Conservation (phyloP, 106 monocot genomes). For the Platanthera guangdongensis region DNA sequence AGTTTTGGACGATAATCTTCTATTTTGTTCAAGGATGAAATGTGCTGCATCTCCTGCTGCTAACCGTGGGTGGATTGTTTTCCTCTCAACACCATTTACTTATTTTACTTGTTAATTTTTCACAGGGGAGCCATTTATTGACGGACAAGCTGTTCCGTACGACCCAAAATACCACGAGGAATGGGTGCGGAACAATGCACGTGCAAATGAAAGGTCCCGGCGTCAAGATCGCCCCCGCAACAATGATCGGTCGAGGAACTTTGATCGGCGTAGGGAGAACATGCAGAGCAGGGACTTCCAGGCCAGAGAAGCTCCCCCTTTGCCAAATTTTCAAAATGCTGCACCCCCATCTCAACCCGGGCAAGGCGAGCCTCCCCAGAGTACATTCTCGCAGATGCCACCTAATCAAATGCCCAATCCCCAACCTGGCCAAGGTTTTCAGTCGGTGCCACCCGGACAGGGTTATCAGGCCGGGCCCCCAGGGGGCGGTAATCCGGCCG, state of each 20-base stretch:
- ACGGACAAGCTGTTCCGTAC: conserved; percentile 90
- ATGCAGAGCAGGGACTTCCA: conserved; percentile 50
- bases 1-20: no score
- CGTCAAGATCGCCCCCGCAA: conserved; percentile 90
- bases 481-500: conserved; percentile 11
- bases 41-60: no score
- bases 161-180: conserved; percentile 85
- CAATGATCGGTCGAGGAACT: conserved; percentile 76
- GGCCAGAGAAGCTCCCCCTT: conserved; percentile 14
- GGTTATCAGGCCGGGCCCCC: conserved; percentile 9
- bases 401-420: conserved; percentile 1
- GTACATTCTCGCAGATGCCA: background rate
- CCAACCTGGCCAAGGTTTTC: conserved; percentile 5
- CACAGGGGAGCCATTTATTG: conserved; percentile 87
- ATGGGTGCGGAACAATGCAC: conserved; percentile 72
- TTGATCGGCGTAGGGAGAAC: conserved; percentile 77
- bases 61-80: background rate
- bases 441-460: conserved; percentile 8
- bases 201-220: conserved; percentile 70
- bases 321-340: conserved; percentile 11
- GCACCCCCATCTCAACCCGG: conserved; percentile 7
- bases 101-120: background rate
- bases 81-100: background rate
- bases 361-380: background rate
- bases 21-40: no score